Conservation (phyloP, 2,329 filamentous ascomycete genomes). For the Penicillium oxalicum region DNA sequence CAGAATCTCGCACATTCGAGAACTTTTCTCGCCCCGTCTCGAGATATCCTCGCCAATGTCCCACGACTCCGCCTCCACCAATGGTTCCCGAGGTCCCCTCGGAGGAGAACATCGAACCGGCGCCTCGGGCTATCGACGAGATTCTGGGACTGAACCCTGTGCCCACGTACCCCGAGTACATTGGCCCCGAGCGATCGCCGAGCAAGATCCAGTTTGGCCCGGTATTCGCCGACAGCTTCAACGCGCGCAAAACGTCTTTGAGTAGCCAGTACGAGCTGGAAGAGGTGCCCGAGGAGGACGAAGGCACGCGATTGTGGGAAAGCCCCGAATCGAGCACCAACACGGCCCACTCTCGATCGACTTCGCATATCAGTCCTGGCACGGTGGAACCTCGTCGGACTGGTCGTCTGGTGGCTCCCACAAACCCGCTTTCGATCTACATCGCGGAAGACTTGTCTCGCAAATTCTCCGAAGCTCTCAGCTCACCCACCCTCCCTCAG, state of each 20-base stretch:
- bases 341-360: conserved; percentile 14
- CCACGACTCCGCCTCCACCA: conserved; percentile 37
- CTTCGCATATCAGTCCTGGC: conserved; percentile 14
- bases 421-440: conserved; percentile 27
- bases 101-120: conserved; percentile 28
- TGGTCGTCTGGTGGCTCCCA: conserved; percentile 12
- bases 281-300: conserved; percentile 44
- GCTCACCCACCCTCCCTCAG: conserved; percentile 36
- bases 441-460: conserved; percentile 30
- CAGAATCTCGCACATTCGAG: conserved; percentile 41
- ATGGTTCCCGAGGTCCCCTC: conserved; percentile 30
- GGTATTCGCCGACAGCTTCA: conserved; percentile 36
- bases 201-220: conserved; percentile 39
- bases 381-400: conserved; percentile 4
- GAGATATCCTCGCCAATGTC: conserved; percentile 36
- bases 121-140: conserved; percentile 37
- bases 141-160: conserved; percentile 31
- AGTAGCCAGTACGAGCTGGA: conserved; percentile 38
- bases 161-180: conserved; percentile 28
- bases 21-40: conserved; percentile 52
- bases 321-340: conserved; percentile 23
- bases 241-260: conserved; percentile 37
- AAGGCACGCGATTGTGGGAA: conserved; percentile 30
- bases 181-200: conserved; percentile 23
- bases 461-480: conserved; percentile 43